Percentiles rank a stretch among this genome's conserved stretches.
Conservation (phyloP, 2,329 filamentous ascomycete genomes). For the Pyrenophora teres region DNA sequence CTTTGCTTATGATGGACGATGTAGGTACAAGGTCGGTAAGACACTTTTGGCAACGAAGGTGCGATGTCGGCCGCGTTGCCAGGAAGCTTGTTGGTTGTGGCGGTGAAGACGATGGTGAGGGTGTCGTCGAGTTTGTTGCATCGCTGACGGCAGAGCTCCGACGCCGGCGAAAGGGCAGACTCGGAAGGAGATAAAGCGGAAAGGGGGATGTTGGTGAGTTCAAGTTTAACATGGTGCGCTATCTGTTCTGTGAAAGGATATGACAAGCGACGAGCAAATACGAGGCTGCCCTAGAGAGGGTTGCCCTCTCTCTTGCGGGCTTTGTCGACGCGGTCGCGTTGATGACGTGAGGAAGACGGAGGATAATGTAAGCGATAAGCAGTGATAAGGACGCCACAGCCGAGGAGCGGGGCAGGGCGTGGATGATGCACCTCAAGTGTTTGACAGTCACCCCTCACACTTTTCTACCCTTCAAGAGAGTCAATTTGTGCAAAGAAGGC, state of each 20-base stretch:
- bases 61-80: constrained; percentile 51
- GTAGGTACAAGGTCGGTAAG: constrained; percentile 63
- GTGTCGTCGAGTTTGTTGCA: constrained; percentile 21
- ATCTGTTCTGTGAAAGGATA: not conserved
- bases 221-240: constrained; percentile 10
- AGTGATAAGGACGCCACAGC: constrained; percentile 26
- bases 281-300: not conserved
- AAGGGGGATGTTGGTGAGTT: constrained; percentile 47
- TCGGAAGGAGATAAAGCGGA: constrained; percentile 47
- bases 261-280: not conserved
- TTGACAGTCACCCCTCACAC: not conserved
- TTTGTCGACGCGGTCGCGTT: constrained; percentile 12
- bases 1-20: constrained; percentile 66
- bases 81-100: constrained; percentile 35
- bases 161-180: constrained; percentile 47
- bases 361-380: constrained; percentile 20
- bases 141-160: constrained; percentile 48
- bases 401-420: constrained; percentile 14
- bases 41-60: constrained; percentile 64
- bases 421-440: constrained; percentile 2
- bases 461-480: not conserved
- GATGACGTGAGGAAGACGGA: constrained; percentile 29
- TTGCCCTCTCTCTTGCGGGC: constrained; percentile 13
- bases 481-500: not conserved
- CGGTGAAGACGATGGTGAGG: constrained; percentile 31